These are phyloP conservation scores for Skeletonema menzelii DNA, from an alignment of 108 stramenopile species.

Conservation along the genomic window DNA sequence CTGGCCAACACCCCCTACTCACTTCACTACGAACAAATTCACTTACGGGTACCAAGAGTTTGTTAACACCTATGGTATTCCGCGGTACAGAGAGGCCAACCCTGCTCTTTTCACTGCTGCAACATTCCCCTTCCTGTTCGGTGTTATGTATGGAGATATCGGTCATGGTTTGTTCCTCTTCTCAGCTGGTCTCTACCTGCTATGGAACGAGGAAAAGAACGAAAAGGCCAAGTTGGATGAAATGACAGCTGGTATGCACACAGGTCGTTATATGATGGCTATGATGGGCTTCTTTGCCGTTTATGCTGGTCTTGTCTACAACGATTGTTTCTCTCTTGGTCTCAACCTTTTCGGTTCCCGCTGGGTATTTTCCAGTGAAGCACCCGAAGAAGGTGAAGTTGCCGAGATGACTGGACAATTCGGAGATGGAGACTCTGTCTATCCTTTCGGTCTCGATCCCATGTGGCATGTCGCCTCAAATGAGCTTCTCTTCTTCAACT, in stretches of 20 bases:
- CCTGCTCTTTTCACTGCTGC: slow-evolving; percentile 98
- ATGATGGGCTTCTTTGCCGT: slow-evolving; percentile 98
- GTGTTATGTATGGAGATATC: slow-evolving; percentile 99
- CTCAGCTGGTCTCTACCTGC: slow-evolving; percentile 74
- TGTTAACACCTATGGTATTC: slow-evolving; percentile 99
- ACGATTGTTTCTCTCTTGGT: slow-evolving; percentile 96
- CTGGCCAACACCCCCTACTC: slow-evolving; percentile 96
- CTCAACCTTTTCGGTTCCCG: slow-evolving; percentile 92
- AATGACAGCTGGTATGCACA: slow-evolving; percentile 82
- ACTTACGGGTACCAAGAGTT: slow-evolving; percentile 96
- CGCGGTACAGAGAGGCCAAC: slow-evolving; percentile 97
- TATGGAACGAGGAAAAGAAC: slow-evolving; percentile 81
- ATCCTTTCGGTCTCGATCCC: slow-evolving; percentile 98
- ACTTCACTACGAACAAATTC: slow-evolving; percentile 96
- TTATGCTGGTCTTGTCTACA: slow-evolving; percentile 98
- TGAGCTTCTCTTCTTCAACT: slow-evolving; percentile 98
- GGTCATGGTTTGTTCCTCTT: slow-evolving; percentile 94
- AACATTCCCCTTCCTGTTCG: slow-evolving; percentile 98
- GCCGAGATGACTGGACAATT: slow-evolving; percentile 66
- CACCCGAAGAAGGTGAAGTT: slow-evolving; percentile 73
- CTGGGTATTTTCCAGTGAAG: slow-evolving; percentile 73
- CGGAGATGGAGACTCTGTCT: slow-evolving; percentile 84
- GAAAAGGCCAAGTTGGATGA: slow-evolving; percentile 85
- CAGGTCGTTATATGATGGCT: slow-evolving; percentile 93
- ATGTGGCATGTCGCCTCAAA: slow-evolving; percentile 96